Base-by-base conservation (phyloP, 108 stramenopile species). In the Stephanodiscus minutulus region DNA sequence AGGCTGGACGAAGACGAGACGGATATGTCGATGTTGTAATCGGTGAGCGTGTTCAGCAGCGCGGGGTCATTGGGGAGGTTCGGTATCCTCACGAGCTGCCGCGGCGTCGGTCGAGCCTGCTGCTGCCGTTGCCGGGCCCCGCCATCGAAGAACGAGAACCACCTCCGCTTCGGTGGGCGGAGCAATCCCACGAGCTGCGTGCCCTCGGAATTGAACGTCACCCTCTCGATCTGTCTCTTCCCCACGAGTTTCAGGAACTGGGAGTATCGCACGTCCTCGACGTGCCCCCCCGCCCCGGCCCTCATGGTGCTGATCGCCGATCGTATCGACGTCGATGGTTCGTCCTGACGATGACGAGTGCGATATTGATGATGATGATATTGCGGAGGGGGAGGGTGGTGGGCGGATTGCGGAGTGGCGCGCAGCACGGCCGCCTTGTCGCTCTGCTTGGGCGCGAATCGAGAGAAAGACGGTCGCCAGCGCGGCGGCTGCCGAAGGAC, bases 51-150 rank as follows among this genome's bases (percentile, higher is more conserved):
- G 56, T 82, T 81, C 25, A 97, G 70, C 18, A 97, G 86, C 52
- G 89, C 86, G 11, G 96, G 96, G 74, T 98, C 98, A 44, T 96
- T 90, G 10, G 96, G 96, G 39, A 98, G 87, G 37, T 90, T 74
- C 52, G 94, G 87, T 59, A 98, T 88, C 61, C 90, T 76, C 48
- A 96, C 68, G 49, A 92, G 84, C 52, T 27, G 63, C n/a, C 28
- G 65, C 31, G 57, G 31, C 20, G 28, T 27, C 48, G 43, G 48
- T 43, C 22, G 29, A 20, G 25, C 12, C 20, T 68, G 66, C 20
- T 27, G 20, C 52, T 13, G 48, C 13, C 64, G 46, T 9, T n/a
- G 48, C 21, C 29, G 24, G 7, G 12, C 28, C 0, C 10, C 35
- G 5, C 44, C 9, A 15, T 49, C 29, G 10, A 31, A 65, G 12